Percentiles rank a stretch among this genome's conserved stretches.
phyloP scores from a whole-genome alignment of 345 rosid species.

The sweet orange (Citrus sinensis) region DVS_A1.0 CM039161.1:4258001-4258500 shows the following conservation, averaged over 20 bases:
- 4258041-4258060: slow-evolving; percentile 87
- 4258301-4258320: slow-evolving; percentile 3
- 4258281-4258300: background rate
- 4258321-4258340: background rate
- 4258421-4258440: slow-evolving; percentile 70
- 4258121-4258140: too few relatives aligned
- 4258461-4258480: slow-evolving; percentile 44
- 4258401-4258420: slow-evolving; percentile 78
- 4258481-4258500: slow-evolving; percentile 35
- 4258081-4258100: slow-evolving; percentile 89
- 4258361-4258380: slow-evolving; percentile 6
- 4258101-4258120: slow-evolving; percentile 72
- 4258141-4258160: too few relatives aligned
- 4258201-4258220: background rate
- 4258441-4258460: slow-evolving; percentile 69
- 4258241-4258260: background rate
- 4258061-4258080: slow-evolving; percentile 90
- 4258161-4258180: background rate
- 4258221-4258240: background rate
- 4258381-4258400: slow-evolving; percentile 92
- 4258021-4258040: slow-evolving; percentile 93
- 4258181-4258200: slow-evolving; percentile 9
- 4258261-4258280: background rate
- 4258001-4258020: slow-evolving; percentile 76
- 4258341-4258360: background rate